These are phyloP conservation scores for Cadophora gregata DNA, from an alignment of 2,329 filamentous ascomycete species.

Conservation along the genomic window DNA sequence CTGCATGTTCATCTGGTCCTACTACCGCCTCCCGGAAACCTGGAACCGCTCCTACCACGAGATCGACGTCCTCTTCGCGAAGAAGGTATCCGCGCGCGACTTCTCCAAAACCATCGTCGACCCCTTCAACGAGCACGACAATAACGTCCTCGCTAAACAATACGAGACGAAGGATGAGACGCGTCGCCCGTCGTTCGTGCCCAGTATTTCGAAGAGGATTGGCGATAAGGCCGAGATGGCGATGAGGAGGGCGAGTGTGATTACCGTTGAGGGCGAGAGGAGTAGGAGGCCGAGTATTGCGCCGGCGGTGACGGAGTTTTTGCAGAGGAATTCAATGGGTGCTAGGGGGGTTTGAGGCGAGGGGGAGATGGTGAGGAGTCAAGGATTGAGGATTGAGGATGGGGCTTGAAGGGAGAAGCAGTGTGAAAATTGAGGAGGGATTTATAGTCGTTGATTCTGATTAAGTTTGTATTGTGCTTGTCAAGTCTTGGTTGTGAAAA, in stretches of 20 bases:
- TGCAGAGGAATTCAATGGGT: slow-evolving; percentile 7
- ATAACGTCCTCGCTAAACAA: neutral
- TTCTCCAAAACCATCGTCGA: slow-evolving; percentile 10
- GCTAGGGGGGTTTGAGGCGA: neutral
- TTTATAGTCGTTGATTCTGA: too few species aligned
- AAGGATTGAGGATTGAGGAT: neutral
- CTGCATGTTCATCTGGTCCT: slow-evolving; percentile 17
- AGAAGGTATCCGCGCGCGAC: slow-evolving; percentile 8
- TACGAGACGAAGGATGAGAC: slow-evolving; percentile 1
- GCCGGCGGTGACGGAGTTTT: neutral
- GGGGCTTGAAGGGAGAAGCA: neutral
- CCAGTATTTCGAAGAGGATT: neutral
- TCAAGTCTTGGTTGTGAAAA: too few species aligned
- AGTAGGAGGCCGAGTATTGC: neutral
- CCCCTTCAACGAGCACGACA: slow-evolving; percentile 10
- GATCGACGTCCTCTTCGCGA: slow-evolving; percentile 14
- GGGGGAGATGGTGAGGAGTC: neutral
- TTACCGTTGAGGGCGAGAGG: neutral
- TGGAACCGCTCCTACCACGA: slow-evolving; percentile 15
- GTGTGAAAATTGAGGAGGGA: too few species aligned
- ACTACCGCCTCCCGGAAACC: slow-evolving; percentile 15
- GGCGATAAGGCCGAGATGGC: neutral
- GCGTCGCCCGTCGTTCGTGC: neutral
- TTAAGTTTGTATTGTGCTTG: too few species aligned
- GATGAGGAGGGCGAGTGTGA: neutral